Base-by-base conservation (phyloP, 192 early-diverging fungal genomes). In the Physocladia obscura region DNA sequence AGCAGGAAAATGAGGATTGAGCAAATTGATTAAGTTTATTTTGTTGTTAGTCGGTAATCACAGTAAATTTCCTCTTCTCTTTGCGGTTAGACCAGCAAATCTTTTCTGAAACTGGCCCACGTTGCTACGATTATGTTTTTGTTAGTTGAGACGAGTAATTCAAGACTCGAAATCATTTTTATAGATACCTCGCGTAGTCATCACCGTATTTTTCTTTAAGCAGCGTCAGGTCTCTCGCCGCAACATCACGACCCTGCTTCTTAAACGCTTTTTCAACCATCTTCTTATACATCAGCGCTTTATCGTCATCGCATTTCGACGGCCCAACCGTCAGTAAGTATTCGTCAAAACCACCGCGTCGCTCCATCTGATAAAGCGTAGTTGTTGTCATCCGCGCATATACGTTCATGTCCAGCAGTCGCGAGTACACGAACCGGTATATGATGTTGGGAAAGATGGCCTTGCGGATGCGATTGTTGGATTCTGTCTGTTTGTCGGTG, bases 331-430 rank as follows among this genome's bases (percentile, higher is more conserved):
- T 50, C 35, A 81, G 5, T 47, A 85, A 3, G 54, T 85, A 85
- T 55, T 83, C 81, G 64, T 85, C 84, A 39, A 85, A 76, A 0
- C 84, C 84, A 5, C 84, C 84, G 6, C 37, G 40, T 27, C 62
- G 35, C 35, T 85, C 79, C 30, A 85, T 72, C 50, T 79, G 60
- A n/a, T 64, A 54, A 27, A 85, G 54, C 4, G 79, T 73, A 8
- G 52, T 58, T 49, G 84, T 71, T 11, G 77, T 75, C 30, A 83
- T 38, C 4, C 79, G 70, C 38, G 51, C 65, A 60, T 73, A 81
- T 13, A 85, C 62, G 58, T 75, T 75, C 81, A 85, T 83, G 44
- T 81, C 74, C 21, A 85, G 77, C 34, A 75, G 40, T 3, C 79
- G 67, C 2, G 81, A 83, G 63, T 78, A 81, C 36, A 83, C 67